Conservation (phyloP, 2,329 filamentous ascomycete genomes). For the Shiraia sp. region DNA sequence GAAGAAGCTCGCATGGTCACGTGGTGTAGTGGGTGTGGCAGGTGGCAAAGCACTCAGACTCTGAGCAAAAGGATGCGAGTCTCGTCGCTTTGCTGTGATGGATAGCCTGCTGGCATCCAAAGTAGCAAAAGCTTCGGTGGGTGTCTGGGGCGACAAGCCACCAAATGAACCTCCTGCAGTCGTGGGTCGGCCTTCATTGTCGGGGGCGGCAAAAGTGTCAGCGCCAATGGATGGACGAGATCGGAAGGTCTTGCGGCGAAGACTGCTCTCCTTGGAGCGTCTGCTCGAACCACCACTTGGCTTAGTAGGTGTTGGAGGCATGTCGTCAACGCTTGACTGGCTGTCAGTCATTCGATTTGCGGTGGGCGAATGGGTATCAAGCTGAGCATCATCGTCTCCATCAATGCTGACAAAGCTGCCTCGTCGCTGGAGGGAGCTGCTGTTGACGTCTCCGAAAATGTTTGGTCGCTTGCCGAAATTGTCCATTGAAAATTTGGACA, state of each 20-base stretch:
- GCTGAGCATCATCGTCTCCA: conserved; percentile 65
- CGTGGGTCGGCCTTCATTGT: conserved; percentile 29
- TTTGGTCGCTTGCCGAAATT: conserved; percentile 68
- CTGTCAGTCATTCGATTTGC: conserved; percentile 57
- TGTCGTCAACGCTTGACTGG: conserved; percentile 67
- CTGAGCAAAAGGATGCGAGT: conserved; percentile 42
- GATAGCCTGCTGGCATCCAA: conserved; percentile 82
- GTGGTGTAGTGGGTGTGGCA: conserved; percentile 77
- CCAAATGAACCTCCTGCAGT: conserved; percentile 59
- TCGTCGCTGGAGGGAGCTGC: conserved; percentile 57
- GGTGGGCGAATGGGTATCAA: conserved; percentile 58
- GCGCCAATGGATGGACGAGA: conserved; percentile 49
- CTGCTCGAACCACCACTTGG: conserved; percentile 53
- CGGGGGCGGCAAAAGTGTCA: conserved; percentile 52
- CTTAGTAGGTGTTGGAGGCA: conserved; percentile 95
- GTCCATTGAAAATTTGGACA: conserved; percentile 64
- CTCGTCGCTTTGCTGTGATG: conserved; percentile 65
- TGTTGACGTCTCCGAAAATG: conserved; percentile 62
- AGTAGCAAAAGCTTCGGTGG: conserved; percentile 72
- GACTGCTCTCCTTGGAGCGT: conserved; percentile 55
- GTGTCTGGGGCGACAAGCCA: conserved; percentile 75
- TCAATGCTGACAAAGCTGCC: conserved; percentile 82
- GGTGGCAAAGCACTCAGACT: conserved; percentile 62
- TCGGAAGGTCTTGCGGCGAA: conserved; percentile 55
- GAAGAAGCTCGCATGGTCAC: conserved; percentile 61